A percentile compares a stretch with the other conserved stretches of the same genome.
Conservation (phyloP, 176 grass and related monocot genomes). For the Lolium multiflorum region DNA sequence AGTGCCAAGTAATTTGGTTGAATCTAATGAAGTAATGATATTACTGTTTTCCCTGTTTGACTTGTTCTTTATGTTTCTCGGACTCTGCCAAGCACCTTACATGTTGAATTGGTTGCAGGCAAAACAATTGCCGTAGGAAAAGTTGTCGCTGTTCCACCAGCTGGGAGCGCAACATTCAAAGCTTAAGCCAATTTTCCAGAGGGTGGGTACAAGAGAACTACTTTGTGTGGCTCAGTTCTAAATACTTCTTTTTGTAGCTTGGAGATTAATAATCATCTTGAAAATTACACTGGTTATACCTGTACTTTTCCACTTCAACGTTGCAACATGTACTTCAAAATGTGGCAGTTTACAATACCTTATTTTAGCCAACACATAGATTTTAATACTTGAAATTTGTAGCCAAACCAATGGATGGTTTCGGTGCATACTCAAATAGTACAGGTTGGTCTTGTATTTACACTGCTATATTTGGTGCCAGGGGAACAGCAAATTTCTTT, state of each 20-base stretch:
- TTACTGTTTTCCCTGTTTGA: not conserved
- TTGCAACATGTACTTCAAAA: not conserved
- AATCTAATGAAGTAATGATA: conserved; percentile 1
- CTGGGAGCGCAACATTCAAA: conserved; percentile 55
- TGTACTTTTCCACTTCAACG: no score
- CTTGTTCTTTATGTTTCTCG: not conserved
- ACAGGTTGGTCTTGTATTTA: not conserved
- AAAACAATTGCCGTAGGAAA: conserved; percentile 80
- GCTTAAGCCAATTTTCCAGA: conserved; percentile 43
- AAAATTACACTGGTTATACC: not conserved
- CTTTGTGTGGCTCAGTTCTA: not conserved
- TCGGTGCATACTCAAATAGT: not conserved
- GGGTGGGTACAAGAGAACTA: conserved; percentile 18
- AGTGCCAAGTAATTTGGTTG: not conserved
- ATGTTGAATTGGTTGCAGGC: conserved; percentile 44
- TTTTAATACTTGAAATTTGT: not conserved
- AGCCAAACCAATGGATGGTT: not conserved
- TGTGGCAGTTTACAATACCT: not conserved
- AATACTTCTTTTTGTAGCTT: not conserved
- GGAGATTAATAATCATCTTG: not conserved
- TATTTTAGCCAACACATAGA: not conserved
- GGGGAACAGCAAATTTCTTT: not conserved
- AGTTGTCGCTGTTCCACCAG: conserved; percentile 58
- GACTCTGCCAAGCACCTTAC: not conserved
- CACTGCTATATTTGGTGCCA: not conserved